phyloP scores from a whole-genome alignment of 306 rosid genomes.

The Gastrolobium bilobum region DNA sequence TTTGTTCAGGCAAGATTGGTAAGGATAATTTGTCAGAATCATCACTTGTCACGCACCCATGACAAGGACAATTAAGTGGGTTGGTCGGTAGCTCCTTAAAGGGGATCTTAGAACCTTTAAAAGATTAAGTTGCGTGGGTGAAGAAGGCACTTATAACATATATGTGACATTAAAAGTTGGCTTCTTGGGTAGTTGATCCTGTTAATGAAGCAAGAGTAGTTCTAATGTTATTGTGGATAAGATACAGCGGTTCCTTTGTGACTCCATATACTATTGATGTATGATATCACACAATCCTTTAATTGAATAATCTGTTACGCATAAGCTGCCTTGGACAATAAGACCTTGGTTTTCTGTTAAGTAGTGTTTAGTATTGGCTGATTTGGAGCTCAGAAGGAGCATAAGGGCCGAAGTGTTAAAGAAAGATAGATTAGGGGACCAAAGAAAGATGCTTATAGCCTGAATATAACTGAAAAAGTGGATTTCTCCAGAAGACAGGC shows the following conservation, averaged over 20 bases:
- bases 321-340: neutral
- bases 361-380: neutral
- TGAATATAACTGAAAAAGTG: neutral
- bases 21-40: slow-evolving; percentile 11
- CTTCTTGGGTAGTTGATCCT: slow-evolving; percentile 42
- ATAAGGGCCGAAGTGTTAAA: neutral
- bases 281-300: neutral
- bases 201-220: slow-evolving; percentile 20
- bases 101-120: slow-evolving; percentile 17
- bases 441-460: slow-evolving; percentile 4
- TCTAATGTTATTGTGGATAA: slow-evolving; percentile 26
- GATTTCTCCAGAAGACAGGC: neutral
- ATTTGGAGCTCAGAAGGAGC: slow-evolving; percentile 28
- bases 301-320: neutral
- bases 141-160: slow-evolving; percentile 18
- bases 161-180: slow-evolving; percentile 21
- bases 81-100: slow-evolving; percentile 31
- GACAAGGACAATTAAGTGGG: slow-evolving; percentile 39
- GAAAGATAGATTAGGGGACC: neutral
- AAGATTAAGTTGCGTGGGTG: slow-evolving; percentile 28
- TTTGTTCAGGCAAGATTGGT: slow-evolving; percentile 13
- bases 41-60: slow-evolving; percentile 28
- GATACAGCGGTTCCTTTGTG: slow-evolving; percentile 24
- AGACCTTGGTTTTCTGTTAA: neutral
- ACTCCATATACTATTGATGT: slow-evolving; percentile 1